Conservation (phyloP, 352 stramenopile genomes). For the Blastocystis sp. region DNA sequence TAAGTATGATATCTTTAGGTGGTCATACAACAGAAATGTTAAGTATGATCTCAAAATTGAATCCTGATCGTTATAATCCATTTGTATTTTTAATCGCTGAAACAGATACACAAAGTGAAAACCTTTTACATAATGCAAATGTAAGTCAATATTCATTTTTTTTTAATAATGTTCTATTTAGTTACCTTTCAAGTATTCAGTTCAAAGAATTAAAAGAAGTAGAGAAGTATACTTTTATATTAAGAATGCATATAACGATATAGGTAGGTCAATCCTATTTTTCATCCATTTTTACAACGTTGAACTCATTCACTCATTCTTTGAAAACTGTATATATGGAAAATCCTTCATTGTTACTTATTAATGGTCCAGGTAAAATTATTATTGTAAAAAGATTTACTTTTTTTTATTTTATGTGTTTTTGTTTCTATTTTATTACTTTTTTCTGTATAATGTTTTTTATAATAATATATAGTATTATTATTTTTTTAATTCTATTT, state of each 20-base stretch:
- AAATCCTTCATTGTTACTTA: slow-evolving; percentile 64
- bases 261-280: slow-evolving; percentile 74
- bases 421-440: too few species aligned
- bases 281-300: slow-evolving; percentile 63
- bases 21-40: slow-evolving; percentile 83
- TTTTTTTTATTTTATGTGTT: too few species aligned
- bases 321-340: slow-evolving; percentile 52
- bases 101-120: slow-evolving; percentile 16
- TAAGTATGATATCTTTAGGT: too few species aligned
- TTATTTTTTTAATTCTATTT: too few species aligned
- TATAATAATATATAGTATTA: too few species aligned
- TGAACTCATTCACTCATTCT: slow-evolving; percentile 56
- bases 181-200: slow-evolving; percentile 43
- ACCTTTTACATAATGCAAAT: slow-evolving; percentile 41
- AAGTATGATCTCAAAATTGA: slow-evolving; percentile 63
- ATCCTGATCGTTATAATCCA: slow-evolving; percentile 56
- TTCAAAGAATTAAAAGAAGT: slow-evolving; percentile 62
- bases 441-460: too few species aligned
- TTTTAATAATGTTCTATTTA: slow-evolving; percentile 41
- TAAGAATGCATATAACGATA: too few species aligned
- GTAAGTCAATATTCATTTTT: slow-evolving; percentile 58
- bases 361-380: slow-evolving; percentile 63
- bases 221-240: too few species aligned
- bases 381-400: too few species aligned
- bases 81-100: slow-evolving; percentile 67